phyloP scores from a whole-genome alignment of 106 monocot species.

The Iris macrosiphon region DNA sequence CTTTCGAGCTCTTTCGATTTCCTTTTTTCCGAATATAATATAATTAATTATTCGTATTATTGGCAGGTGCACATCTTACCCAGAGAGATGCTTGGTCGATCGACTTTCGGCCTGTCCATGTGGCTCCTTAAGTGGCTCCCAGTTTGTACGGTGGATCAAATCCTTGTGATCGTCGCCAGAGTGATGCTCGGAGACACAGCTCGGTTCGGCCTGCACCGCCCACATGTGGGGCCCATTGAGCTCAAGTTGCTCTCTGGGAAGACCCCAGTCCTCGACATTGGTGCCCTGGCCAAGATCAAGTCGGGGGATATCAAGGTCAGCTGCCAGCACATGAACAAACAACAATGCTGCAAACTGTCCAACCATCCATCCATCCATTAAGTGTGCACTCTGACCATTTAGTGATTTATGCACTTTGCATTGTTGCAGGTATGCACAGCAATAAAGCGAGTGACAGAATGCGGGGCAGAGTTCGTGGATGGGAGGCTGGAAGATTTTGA shows the following conservation, averaged over 20 bases:
- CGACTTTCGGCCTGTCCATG: slow-evolving; percentile 24
- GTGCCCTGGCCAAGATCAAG: slow-evolving; percentile 21
- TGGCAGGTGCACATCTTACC: slow-evolving; percentile 29
- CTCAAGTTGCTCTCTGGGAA: slow-evolving; percentile 22
- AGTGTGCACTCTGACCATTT: no score
- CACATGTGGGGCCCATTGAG: slow-evolving; percentile 18
- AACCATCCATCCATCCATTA: not conserved
- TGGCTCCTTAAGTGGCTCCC: slow-evolving; percentile 24
- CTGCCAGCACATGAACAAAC: not conserved
- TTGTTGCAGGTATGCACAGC: not conserved
- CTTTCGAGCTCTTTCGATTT: no score
- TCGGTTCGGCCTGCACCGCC: slow-evolving; percentile 10
- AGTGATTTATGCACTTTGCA: not conserved
- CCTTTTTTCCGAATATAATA: no score
- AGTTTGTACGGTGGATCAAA: slow-evolving; percentile 6
- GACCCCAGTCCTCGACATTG: slow-evolving; percentile 22
- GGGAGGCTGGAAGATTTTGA: slow-evolving; percentile 42
- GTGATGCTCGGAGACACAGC: slow-evolving; percentile 21
- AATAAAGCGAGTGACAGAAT: slow-evolving; percentile 23
- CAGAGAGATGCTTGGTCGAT: slow-evolving; percentile 18
- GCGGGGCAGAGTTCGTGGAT: slow-evolving; percentile 45
- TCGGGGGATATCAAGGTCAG: slow-evolving; percentile 29
- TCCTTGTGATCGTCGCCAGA: slow-evolving; percentile 16
- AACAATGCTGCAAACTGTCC: not conserved
- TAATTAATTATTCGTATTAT: not conserved